Base-by-base conservation (phyloP, 805 yeast genomes). In the Candida xiaguanensis region DNA sequence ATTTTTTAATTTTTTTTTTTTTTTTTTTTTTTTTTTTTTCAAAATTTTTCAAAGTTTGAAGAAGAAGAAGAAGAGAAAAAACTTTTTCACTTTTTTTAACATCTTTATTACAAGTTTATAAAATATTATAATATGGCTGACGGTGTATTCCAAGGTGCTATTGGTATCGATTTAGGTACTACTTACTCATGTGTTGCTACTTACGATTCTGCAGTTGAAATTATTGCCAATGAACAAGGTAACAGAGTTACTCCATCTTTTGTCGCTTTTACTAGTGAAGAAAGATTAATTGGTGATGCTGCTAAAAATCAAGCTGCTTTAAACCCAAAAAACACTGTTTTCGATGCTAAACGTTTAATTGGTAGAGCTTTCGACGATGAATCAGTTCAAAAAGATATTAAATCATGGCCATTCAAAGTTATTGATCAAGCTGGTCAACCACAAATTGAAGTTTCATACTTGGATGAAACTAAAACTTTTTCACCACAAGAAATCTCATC, bases 131-230 rank as follows among this genome's bases (percentile, higher is more conserved):
- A 72, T 72, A 83, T 83, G 90, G 86, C 90, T 83, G 96, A 89
- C 80, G 96, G 96, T 84, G 93, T 89, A 77, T 89, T 85, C 84
- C 93, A 90, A 82, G 97, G 97, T 85, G 73, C 73, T 65, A 68
- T 68, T 58, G 74, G 74, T 67, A 68, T 68, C 66, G 74, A 68
- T 66, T 68, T 68, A 66, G 74, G 74, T 68, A 68, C 74, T 42
- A 68, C 74, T 49, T 68, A 68, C 65, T 68, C 74, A 52, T 68
- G 74, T 68, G 74, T 68, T 55, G 74, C 74, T 58, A 66, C 72
- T 53, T 67, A 58, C 59, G 73, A 67, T 61, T 63, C 69, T 50
- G 73, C 72, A 46, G 74, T 68, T 52, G 74, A 68, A 58, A 68
- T 68, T 53, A 68, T 68, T 58, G 74, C 74, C 60, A 68, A 68